Evolutionary conservation across 2,329 filamentous ascomycete genomes (phyloP).

Genomic region (Orbilia ellipsospora): DNA sequence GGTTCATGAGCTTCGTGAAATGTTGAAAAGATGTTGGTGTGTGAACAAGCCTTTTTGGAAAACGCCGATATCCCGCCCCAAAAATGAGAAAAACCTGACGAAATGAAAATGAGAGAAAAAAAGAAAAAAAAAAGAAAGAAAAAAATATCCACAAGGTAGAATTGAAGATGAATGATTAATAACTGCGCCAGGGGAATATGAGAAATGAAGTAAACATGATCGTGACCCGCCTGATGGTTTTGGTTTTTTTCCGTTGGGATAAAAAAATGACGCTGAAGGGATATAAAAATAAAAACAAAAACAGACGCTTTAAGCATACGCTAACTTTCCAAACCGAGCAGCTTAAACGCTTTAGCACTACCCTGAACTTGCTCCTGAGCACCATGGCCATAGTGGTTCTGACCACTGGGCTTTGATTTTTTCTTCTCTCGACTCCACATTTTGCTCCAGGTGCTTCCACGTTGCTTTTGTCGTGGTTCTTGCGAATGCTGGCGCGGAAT

Average conservation of each 20-base stretch:
- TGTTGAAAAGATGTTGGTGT: slow-evolving; percentile 2
- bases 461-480: slow-evolving; percentile 31
- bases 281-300: slow-evolving; percentile 1
- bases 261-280: too few relatives aligned
- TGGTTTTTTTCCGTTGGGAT: too few relatives aligned
- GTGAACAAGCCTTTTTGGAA: slow-evolving; percentile 25
- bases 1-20: slow-evolving; percentile 43
- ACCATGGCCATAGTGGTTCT: slow-evolving; percentile 22
- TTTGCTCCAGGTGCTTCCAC: slow-evolving; percentile 50
- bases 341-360: slow-evolving; percentile 51
- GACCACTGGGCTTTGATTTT: slow-evolving; percentile 26
- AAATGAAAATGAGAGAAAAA: slow-evolving; percentile 6
- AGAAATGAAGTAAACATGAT: slow-evolving; percentile 13
- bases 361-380: slow-evolving; percentile 45
- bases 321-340: slow-evolving; percentile 50
- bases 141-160: neutral
- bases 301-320: neutral
- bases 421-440: slow-evolving; percentile 54
- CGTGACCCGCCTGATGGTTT: slow-evolving; percentile 26
- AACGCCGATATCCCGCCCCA: slow-evolving; percentile 36
- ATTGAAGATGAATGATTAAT: neutral
- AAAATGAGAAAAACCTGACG: slow-evolving; percentile 8
- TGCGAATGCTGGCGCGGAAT: slow-evolving; percentile 31
- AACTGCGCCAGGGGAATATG: slow-evolving; percentile 10
- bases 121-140: slow-evolving; percentile 4